Evolutionary conservation across 2,329 filamentous ascomycete genomes (phyloP), one percentile per base, ranked within the genome.

Genomic region (Trichoderma koningiopsis): DNA sequence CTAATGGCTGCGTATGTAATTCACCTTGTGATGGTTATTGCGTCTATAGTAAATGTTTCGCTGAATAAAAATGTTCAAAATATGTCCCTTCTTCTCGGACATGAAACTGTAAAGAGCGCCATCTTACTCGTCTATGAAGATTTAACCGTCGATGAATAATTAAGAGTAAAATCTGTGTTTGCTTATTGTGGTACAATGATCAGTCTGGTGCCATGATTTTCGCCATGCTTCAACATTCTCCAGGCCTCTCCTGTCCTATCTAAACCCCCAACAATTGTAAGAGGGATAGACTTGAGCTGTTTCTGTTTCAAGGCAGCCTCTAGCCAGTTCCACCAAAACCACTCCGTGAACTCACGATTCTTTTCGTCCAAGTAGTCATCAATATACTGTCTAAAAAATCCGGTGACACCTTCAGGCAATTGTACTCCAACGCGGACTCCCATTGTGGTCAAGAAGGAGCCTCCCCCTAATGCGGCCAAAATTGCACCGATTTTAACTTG

Each of bases 181-280:
- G 29, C 22, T 6, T 43, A 16, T 10, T 55, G 22, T 19, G 65
- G 65, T n/a, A 13, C 5, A 13, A 68, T 60, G 22, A 68, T 52
- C 74, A 8, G 73, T 78, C 70, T 81, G 70, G 65, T 69, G 1
- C 65, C 65, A 3, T 60, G 56, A 29, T 59, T 60, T 53, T 60
- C 65, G 2, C 65, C 65, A 13, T 37, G 16, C 16, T 60, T 59
- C 29, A 68, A 37, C 6, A 57, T 24, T 33, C 29, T 60, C 65
- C 65, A 68, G 6, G 65, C 65, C 5, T 59, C 37, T 33, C 3
- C 24, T 22, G 56, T 31, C 24, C 53, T 59, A 11, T 59, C 43
- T 3, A 68, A 19, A 2, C 65, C 65, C 19, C 65, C 65, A 24
- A 68, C 3, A 22, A 22, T 22, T 11, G 43, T 60, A 13, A 68